Percentiles rank a stretch among this genome's conserved stretches.
Conservation (phyloP, 805 yeast genomes). For the Candida peoriensis region DNA sequence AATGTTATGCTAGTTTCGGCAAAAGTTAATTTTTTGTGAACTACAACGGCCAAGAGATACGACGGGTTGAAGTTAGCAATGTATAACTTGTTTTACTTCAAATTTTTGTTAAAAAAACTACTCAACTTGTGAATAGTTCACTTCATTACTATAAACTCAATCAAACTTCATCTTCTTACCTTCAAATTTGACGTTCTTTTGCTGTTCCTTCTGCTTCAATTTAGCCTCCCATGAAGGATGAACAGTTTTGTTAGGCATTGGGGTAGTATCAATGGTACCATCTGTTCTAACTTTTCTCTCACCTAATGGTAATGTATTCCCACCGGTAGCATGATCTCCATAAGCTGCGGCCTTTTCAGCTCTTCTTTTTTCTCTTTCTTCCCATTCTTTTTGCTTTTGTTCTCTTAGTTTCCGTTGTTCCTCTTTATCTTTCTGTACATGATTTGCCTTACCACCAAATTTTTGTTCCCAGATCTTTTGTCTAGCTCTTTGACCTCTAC, state of each 20-base stretch:
- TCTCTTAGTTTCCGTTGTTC: slow-evolving; percentile 52
- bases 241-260: slow-evolving; percentile 22
- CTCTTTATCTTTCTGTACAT: slow-evolving; percentile 62
- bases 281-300: slow-evolving; percentile 26
- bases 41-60: too few species aligned
- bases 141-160: too few species aligned
- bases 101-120: too few species aligned
- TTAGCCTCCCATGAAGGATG: slow-evolving; percentile 99
- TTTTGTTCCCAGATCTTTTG: slow-evolving; percentile 95
- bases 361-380: slow-evolving; percentile 67
- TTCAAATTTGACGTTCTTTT: slow-evolving; percentile 58
- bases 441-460: slow-evolving; percentile 80
- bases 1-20: too few species aligned
- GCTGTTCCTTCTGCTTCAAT: slow-evolving; percentile 61
- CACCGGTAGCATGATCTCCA: slow-evolving; percentile 37
- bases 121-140: too few species aligned
- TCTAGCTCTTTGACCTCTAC: slow-evolving; percentile 97
- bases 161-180: slow-evolving; percentile 81
- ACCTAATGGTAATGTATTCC: slow-evolving; percentile 36
- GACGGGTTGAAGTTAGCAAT: too few species aligned
- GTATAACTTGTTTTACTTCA: too few species aligned
- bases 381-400: slow-evolving; percentile 57
- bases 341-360: slow-evolving; percentile 40
- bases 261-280: slow-evolving; percentile 9
- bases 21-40: too few species aligned